Percentiles rank a stretch among this genome's conserved stretches.
Conservation (phyloP, 495 filamentous ascomycete species). For the Mytilinidion resinicola region DNA sequence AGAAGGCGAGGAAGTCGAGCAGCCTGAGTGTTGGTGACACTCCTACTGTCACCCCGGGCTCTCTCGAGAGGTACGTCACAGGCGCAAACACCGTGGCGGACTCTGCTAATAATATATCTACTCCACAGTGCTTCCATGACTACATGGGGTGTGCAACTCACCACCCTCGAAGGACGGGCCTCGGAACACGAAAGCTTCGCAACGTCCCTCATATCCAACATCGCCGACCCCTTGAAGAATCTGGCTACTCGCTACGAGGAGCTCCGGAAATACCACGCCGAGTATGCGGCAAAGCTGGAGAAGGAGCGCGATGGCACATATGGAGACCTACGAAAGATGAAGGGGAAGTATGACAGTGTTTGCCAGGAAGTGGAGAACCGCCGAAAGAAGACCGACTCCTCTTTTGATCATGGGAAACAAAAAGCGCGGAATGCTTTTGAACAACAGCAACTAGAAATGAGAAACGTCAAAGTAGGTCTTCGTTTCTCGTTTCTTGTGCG, state of each 20-base stretch:
- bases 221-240: constrained; percentile 78
- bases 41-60: constrained; percentile 87
- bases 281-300: constrained; percentile 81
- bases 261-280: constrained; percentile 81
- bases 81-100: not conserved
- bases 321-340: constrained; percentile 79
- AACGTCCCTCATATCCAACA: constrained; percentile 62
- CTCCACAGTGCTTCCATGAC: constrained; percentile 74
- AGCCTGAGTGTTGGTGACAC: constrained; percentile 89
- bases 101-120: not conserved
- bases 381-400: constrained; percentile 86
- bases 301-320: constrained; percentile 80
- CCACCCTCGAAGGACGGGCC: constrained; percentile 78
- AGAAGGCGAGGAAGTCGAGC: constrained; percentile 85
- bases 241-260: constrained; percentile 76
- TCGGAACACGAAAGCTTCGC: constrained; percentile 82
- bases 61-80: constrained; percentile 65
- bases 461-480: constrained; percentile 70
- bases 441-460: constrained; percentile 86
- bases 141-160: constrained; percentile 92
- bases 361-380: constrained; percentile 94
- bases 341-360: constrained; percentile 83
- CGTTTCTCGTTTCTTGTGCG: not conserved
- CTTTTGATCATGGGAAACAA: constrained; percentile 72
- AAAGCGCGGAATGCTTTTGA: constrained; percentile 89